phyloP scores from a whole-genome alignment of 202 grass and related monocot species.

The Zizania palustris region DNA sequence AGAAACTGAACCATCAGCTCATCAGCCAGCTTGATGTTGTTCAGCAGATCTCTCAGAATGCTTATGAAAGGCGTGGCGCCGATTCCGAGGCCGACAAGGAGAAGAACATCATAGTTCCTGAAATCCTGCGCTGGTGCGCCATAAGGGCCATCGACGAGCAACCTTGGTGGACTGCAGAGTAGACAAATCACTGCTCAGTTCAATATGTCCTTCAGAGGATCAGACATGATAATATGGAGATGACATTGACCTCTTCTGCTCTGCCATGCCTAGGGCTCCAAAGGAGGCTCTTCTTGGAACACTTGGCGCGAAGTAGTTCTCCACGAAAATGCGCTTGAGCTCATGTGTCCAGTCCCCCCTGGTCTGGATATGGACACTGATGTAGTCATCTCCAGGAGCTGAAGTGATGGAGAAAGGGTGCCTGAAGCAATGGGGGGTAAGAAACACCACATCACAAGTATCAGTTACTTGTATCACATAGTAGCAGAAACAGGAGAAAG shows the following conservation, averaged over 20 bases:
- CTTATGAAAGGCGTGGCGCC: constrained; percentile 93
- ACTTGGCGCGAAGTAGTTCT: constrained; percentile 60
- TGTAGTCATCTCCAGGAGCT: constrained; percentile 74
- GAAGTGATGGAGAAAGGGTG: constrained; percentile 90
- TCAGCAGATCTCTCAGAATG: constrained; percentile 91
- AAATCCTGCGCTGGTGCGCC: constrained; percentile 89
- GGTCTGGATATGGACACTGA: constrained; percentile 78
- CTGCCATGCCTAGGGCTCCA: constrained; percentile 44
- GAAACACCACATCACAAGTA: background rate
- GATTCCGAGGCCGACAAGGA: constrained; percentile 86
- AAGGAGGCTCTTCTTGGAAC: constrained; percentile 48
- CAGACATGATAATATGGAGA: background rate
- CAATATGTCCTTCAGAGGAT: background rate
- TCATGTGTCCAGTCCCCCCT: constrained; percentile 86
- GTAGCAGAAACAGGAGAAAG: background rate
- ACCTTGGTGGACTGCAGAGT: constrained; percentile 67
- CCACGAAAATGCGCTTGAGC: constrained; percentile 65
- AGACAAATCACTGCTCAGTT: constrained; percentile 30
- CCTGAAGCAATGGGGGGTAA: constrained; percentile 37
- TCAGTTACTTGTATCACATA: background rate
- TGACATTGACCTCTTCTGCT: constrained; percentile 55
- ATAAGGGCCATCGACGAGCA: constrained; percentile 91
- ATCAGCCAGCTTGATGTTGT: constrained; percentile 92
- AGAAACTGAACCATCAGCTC: constrained; percentile 72
- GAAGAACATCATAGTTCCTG: constrained; percentile 90